Evolutionary conservation across 345 rosid species (phyloP).

Genomic region (Toxicodendron radicans): DNA sequence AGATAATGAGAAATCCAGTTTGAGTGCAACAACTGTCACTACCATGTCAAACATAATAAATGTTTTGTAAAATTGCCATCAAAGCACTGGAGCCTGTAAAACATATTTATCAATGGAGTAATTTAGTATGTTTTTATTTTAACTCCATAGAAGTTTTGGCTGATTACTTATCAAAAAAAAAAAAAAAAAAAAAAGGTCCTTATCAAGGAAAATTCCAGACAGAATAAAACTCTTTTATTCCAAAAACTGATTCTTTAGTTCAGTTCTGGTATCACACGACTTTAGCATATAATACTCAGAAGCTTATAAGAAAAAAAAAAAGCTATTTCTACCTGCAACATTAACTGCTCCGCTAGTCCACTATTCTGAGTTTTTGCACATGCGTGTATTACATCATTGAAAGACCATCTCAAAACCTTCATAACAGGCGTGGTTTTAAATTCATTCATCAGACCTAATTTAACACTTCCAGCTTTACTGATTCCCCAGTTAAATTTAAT

Average conservation of each 20-base stretch:
- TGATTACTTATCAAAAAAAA: no score
- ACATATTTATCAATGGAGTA: not conserved
- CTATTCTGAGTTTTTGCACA: slow-evolving; percentile 59
- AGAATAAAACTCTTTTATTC: not conserved
- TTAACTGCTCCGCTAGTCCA: slow-evolving; percentile 66
- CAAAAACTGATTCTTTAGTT: slow-evolving; percentile 6
- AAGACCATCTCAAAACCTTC: slow-evolving; percentile 53
- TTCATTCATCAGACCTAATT: slow-evolving; percentile 22
- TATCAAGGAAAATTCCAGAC: not conserved
- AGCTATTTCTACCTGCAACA: slow-evolving; percentile 59
- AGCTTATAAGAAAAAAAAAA: not conserved
- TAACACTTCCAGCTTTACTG: slow-evolving; percentile 26
- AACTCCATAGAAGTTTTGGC: not conserved
- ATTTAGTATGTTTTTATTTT: not conserved
- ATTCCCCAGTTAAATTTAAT: slow-evolving; percentile 22
- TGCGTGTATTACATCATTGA: slow-evolving; percentile 56
- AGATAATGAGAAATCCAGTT: not conserved
- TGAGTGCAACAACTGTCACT: not conserved
- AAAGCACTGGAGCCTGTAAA: not conserved
- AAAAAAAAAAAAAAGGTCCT: no score
- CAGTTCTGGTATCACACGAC: not conserved
- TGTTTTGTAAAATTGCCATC: not conserved
- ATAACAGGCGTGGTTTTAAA: slow-evolving; percentile 22
- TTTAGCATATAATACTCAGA: not conserved
- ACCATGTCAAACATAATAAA: not conserved